Evolutionary conservation across 1,284 basidiomycete genomes (phyloP).

Genomic region (Malassezia sympodialis): DNA sequence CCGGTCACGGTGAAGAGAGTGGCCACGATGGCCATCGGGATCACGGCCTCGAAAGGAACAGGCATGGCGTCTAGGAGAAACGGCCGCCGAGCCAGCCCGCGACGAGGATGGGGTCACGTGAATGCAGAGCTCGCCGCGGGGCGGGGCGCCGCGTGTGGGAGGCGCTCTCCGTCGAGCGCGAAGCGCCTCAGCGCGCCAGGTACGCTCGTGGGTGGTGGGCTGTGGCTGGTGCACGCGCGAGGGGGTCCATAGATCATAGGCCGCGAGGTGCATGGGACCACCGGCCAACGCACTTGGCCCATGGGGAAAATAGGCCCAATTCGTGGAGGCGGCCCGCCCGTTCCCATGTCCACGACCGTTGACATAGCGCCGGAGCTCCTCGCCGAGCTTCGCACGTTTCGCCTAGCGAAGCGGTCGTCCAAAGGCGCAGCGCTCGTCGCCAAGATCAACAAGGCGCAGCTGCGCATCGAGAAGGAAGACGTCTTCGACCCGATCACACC

Average conservation of each 20-base stretch:
- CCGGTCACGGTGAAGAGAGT: slow-evolving; percentile 47
- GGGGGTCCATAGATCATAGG: no score
- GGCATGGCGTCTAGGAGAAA: slow-evolving; percentile 30
- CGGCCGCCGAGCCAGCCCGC: not conserved
- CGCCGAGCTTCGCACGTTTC: slow-evolving; percentile 24
- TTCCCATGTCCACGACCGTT: slow-evolving; percentile 23
- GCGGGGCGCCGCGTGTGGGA: no score
- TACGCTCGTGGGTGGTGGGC: no score
- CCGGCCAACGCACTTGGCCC: not conserved
- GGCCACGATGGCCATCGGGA: slow-evolving; percentile 46
- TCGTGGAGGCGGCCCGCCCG: not conserved
- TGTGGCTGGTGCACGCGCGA: no score
- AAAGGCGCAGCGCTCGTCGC: slow-evolving; percentile 30
- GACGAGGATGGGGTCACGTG: slow-evolving; percentile 7
- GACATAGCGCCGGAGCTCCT: slow-evolving; percentile 33
- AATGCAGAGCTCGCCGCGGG: no score
- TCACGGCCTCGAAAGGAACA: slow-evolving; percentile 44
- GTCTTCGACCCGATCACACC: slow-evolving; percentile 21
- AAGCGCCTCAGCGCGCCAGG: no score
- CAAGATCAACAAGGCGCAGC: slow-evolving; percentile 37
- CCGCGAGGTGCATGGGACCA: no score
- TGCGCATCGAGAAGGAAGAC: slow-evolving; percentile 38
- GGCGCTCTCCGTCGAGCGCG: no score
- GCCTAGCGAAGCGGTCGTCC: slow-evolving; percentile 22
- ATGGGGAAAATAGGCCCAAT: not conserved